Evolutionary conservation across 1,139 yeast genomes (phyloP).

Genomic region (Taiozyma onychis): DNA sequence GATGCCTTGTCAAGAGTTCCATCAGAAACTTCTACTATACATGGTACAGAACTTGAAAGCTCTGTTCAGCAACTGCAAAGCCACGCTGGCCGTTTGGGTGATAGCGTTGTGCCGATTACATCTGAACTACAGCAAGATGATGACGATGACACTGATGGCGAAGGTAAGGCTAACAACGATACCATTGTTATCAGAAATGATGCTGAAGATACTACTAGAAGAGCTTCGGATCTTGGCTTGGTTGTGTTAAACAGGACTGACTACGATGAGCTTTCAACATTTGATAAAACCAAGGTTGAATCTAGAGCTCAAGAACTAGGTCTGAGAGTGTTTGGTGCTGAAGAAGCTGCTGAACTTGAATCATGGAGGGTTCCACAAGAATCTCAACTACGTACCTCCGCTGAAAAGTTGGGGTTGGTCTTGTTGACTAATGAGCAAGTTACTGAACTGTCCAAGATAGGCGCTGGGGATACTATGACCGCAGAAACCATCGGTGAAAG

Average conservation of each 20-base stretch:
- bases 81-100: conserved; percentile 24
- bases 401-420: conserved; percentile 8
- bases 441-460: conserved; percentile 26
- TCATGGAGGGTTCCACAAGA: conserved; percentile 8
- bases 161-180: conserved; percentile 9
- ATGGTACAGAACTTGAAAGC: conserved; percentile 7
- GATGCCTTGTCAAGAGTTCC: conserved; percentile 25
- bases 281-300: conserved; percentile 2
- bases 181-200: conserved; percentile 6
- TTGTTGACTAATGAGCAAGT: conserved; percentile 13
- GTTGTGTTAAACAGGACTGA: conserved; percentile 14
- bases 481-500: conserved; percentile 12
- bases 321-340: conserved; percentile 7
- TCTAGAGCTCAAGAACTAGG: conserved; percentile 11
- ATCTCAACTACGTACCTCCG: conserved; percentile 7
- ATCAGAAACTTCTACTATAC: conserved; percentile 25
- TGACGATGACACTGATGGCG: conserved; percentile 7
- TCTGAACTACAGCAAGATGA: neutral
- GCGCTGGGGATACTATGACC: conserved; percentile 8
- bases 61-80: conserved; percentile 19
- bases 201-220: conserved; percentile 2
- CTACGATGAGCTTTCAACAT: conserved; percentile 5
- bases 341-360: conserved; percentile 3
- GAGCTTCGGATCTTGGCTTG: conserved; percentile 13
- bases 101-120: conserved; percentile 15